Evolutionary conservation across 768 basidiomycete species (phyloP), one percentile per base, ranked within the genome.

Genomic region (Boletus sp.): DNA sequence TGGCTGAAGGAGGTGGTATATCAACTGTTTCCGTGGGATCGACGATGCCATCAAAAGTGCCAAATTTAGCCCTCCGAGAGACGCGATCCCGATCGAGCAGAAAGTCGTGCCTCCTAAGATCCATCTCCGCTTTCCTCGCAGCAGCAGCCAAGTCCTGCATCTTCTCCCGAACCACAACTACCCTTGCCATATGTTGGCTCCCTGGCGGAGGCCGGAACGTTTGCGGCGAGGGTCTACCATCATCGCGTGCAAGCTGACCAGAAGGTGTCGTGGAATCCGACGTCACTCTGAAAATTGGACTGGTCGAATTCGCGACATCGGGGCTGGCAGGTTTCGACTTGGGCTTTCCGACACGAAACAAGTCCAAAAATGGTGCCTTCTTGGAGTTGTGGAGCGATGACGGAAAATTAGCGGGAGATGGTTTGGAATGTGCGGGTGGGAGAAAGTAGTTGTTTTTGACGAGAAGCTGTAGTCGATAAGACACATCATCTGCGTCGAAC

Each of bases 381-480:
- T 78, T 75, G 32, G 75, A 57, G 58, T 58, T 59, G 44, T 56
- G 56, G 47, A 47, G 36, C 4, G 65, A 68, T 2, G 77, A 70
- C 17, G 82, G 79, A 57, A 92, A 82, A 50, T 88, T 83, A 29
- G 86, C 78, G 3, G 85, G 81, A 10, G 82, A 83, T 2, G 92
- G 92, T 66, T 94, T 94, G 41, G 85, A 80, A 65, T 94, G 92
- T 0, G 92, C 91, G 10, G 92, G 92, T 4, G 92, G 92, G 37
- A 94, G 83, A 67, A 90, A 94, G 69, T 94, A 94, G 66, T 80
- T 92, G 72, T 94, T 94, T 70, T 87, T 89, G 52, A 94, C 87
- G 40, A 94, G 82, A 52, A 94, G 80, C 40, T 85, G 87, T 18
- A 94, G 82, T 24, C 92, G 87, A 73, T 91, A 90, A 18, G 90